These are phyloP conservation scores for Kingdonia uniflora DNA, from an alignment of 164 flowering plant species.

Conservation along the genomic window DNA sequence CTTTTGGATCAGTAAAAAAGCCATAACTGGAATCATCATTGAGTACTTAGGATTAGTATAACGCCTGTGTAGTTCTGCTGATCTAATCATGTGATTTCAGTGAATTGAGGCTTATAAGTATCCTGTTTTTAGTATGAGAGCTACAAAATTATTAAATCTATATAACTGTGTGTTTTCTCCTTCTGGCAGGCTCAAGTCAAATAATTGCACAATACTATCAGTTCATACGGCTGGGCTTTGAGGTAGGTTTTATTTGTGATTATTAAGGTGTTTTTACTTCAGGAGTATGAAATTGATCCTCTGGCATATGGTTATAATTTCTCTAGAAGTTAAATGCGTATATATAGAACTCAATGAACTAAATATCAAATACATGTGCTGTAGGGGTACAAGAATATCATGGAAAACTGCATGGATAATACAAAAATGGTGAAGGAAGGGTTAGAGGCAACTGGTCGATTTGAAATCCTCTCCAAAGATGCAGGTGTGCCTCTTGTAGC, in stretches of 20 bases:
- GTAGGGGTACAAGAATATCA: constrained; percentile 50
- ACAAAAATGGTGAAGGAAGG: constrained; percentile 34
- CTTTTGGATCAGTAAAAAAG: too few species aligned
- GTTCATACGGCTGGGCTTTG: constrained; percentile 52
- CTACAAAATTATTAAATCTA: background rate
- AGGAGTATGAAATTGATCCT: too few species aligned
- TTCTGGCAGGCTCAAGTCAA: constrained; percentile 49
- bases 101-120: too few species aligned
- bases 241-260: constrained; percentile 27
- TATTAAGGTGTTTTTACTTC: too few species aligned
- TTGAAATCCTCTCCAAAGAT: constrained; percentile 50
- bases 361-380: background rate
- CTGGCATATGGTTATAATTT: too few species aligned
- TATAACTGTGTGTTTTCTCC: background rate
- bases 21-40: too few species aligned
- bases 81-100: too few species aligned
- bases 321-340: too few species aligned
- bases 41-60: too few species aligned
- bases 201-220: constrained; percentile 77
- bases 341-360: too few species aligned
- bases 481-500: constrained; percentile 59
- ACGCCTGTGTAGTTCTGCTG: too few species aligned
- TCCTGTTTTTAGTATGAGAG: too few species aligned
- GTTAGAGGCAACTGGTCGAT: constrained; percentile 38
- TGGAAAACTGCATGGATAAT: constrained; percentile 50